Conservation (phyloP, 208 protist genomes). For the Trypanosoma cruzi region DNA sequence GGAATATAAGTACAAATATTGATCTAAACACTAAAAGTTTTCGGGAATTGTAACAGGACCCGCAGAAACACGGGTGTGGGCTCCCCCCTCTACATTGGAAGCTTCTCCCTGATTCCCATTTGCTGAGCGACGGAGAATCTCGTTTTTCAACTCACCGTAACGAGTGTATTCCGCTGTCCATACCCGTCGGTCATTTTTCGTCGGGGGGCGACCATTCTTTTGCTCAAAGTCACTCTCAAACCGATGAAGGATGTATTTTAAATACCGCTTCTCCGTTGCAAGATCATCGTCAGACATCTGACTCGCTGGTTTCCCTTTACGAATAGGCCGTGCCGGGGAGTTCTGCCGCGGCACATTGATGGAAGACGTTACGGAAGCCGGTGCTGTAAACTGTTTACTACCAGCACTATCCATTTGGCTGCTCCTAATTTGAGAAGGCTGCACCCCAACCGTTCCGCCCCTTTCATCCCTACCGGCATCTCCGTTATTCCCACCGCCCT, state of each 20-base stretch:
- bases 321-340: neutral
- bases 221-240: conserved; percentile 85
- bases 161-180: conserved; percentile 72
- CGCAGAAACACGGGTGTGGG: neutral
- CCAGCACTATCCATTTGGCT: neutral
- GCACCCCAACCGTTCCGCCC: neutral
- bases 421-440: neutral
- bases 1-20: neutral
- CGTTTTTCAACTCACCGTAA: conserved; percentile 83
- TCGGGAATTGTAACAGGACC: neutral
- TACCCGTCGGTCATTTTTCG: conserved; percentile 55
- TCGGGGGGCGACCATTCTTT: conserved; percentile 47
- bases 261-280: conserved; percentile 59
- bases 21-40: neutral
- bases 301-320: conserved; percentile 34
- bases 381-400: neutral
- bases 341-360: neutral
- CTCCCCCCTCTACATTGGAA: neutral
- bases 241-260: conserved; percentile 81
- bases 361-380: neutral
- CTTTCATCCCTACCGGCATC: neutral
- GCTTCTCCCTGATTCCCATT: neutral
- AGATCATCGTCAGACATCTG: conserved; percentile 61
- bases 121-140: conserved; percentile 42
- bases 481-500: neutral